These are phyloP conservation scores for Metarhizium brunneum DNA, from an alignment of 2,329 filamentous ascomycete genomes.

Conservation along the genomic window DNA sequence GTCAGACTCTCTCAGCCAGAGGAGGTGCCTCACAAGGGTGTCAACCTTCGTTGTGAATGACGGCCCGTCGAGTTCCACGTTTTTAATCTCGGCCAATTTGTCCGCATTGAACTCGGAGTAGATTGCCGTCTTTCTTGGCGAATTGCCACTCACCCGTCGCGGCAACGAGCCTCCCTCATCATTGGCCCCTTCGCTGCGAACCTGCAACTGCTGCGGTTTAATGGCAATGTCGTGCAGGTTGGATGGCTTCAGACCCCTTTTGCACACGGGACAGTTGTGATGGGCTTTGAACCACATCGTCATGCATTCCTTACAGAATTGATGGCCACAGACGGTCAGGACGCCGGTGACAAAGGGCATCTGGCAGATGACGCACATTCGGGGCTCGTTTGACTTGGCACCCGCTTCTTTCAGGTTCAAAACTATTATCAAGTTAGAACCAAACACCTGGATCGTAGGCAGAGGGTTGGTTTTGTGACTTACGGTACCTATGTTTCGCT, in stretches of 20 bases:
- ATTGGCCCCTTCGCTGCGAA: slow-evolving; percentile 35
- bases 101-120: slow-evolving; percentile 68
- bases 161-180: slow-evolving; percentile 6
- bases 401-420: slow-evolving; percentile 47
- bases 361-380: slow-evolving; percentile 82
- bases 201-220: slow-evolving; percentile 63
- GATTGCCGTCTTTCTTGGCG: slow-evolving; percentile 40
- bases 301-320: slow-evolving; percentile 87
- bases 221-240: slow-evolving; percentile 82
- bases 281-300: slow-evolving; percentile 66
- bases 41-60: slow-evolving; percentile 90
- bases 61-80: slow-evolving; percentile 61
- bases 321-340: slow-evolving; percentile 81
- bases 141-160: slow-evolving; percentile 9
- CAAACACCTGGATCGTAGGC: background rate
- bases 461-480: slow-evolving; percentile 15
- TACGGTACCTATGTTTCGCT: slow-evolving; percentile 67
- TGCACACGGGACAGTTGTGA: slow-evolving; percentile 77
- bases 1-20: slow-evolving; percentile 78
- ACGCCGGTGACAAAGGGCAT: slow-evolving; percentile 67
- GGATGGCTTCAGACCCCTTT: slow-evolving; percentile 50
- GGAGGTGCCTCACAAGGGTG: slow-evolving; percentile 66
- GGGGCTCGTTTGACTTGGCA: slow-evolving; percentile 51
- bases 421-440: slow-evolving; percentile 24
- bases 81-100: slow-evolving; percentile 71